A percentile compares a stretch with the other conserved stretches of the same genome.
These are phyloP conservation scores for Pyrus hybrid DNA, from an alignment of 331 rosid genomes.

Conservation along the genomic window DNA sequence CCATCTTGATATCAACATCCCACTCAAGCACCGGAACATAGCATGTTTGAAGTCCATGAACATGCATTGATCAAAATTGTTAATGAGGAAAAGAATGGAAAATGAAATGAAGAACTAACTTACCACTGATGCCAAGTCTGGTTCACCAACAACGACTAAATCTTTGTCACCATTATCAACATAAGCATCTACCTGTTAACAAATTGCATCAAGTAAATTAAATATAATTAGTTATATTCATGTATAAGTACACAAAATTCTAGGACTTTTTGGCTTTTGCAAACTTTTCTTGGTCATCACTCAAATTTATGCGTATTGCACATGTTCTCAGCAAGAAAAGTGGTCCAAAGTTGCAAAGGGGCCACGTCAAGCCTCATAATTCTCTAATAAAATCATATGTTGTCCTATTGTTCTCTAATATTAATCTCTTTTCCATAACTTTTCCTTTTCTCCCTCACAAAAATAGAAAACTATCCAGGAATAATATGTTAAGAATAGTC, in stretches of 20 bases:
- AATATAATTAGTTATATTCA: neutral
- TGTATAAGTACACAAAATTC: neutral
- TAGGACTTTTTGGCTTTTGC: neutral
- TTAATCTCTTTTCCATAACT: neutral
- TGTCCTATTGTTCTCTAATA: neutral
- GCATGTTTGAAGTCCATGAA: neutral
- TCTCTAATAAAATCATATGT: neutral
- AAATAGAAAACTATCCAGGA: constrained; percentile 1
- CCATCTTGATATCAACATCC: neutral
- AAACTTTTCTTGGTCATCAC: neutral
- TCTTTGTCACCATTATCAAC: constrained; percentile 31
- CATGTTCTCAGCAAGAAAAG: constrained; percentile 14
- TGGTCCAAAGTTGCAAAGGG: neutral
- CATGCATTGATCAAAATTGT: too few relatives aligned
- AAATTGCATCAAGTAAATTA: constrained; percentile 13
- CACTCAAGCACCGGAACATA: neutral
- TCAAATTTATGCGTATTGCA: constrained; percentile 1
- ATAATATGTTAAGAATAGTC: constrained; percentile 3
- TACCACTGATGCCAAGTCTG: constrained; percentile 39
- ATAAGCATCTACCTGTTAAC: constrained; percentile 51
- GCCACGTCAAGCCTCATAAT: constrained; percentile 1
- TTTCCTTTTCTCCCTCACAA: neutral
- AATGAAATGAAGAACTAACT: constrained; percentile 13
- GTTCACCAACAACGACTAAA: constrained; percentile 28
- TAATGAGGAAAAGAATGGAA: too few relatives aligned